Evolutionary conservation across 2,329 filamentous ascomycete species (phyloP).

Genomic region (Ophiosphaerella herpotricha): DNA sequence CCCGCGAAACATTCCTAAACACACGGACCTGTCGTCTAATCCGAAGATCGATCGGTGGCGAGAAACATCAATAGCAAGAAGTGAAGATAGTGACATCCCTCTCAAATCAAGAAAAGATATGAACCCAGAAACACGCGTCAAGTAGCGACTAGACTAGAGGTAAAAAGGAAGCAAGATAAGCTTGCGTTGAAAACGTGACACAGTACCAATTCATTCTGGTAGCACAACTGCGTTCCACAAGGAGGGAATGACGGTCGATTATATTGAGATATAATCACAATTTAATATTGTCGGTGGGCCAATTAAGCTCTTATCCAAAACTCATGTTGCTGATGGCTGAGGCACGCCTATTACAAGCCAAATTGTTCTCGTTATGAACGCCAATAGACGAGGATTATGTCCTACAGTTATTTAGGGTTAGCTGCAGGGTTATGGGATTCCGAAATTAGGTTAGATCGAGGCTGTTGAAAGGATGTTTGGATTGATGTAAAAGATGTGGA

Average conservation of each 20-base stretch:
- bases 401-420: slow-evolving; percentile 45
- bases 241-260: slow-evolving; percentile 33
- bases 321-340: slow-evolving; percentile 48
- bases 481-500: slow-evolving; percentile 27
- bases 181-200: no score
- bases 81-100: no score
- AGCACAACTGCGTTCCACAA: slow-evolving; percentile 30
- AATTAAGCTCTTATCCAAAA: slow-evolving; percentile 46
- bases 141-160: no score
- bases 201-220: no score
- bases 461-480: slow-evolving; percentile 12
- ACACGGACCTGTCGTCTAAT: no score
- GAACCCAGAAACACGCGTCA: no score
- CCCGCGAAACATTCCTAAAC: no score
- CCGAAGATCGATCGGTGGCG: no score
- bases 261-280: slow-evolving; percentile 38
- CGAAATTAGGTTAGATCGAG: slow-evolving; percentile 38
- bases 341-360: slow-evolving; percentile 35
- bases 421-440: slow-evolving; percentile 33
- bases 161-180: no score
- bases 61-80: no score
- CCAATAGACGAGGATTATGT: slow-evolving; percentile 37
- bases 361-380: slow-evolving; percentile 43
- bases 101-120: no score
- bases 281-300: slow-evolving; percentile 42